A percentile compares a stretch with the other conserved stretches of the same genome.
phyloP scores from a whole-genome alignment of 345 rosid species.

The Kernera saxatilis region DNA sequence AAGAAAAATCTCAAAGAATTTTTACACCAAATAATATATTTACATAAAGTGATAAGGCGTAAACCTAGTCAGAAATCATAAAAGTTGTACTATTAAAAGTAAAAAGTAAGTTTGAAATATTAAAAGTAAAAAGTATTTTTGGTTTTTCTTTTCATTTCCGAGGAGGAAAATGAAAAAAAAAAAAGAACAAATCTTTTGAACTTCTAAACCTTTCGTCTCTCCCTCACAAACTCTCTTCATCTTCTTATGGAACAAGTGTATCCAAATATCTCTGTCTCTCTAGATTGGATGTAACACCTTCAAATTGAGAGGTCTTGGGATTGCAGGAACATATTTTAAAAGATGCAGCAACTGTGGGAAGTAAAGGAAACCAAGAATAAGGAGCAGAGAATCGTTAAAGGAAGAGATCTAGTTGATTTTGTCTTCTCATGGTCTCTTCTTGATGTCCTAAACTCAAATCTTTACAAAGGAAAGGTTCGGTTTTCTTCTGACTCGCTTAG shows the following conservation, averaged over 20 bases:
- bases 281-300: background rate
- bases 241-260: background rate
- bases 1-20: background rate
- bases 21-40: no score
- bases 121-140: background rate
- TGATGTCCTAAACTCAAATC: constrained; percentile 31
- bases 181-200: background rate
- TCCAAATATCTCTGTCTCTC: background rate
- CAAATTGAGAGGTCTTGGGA: background rate
- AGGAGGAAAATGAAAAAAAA: background rate
- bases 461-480: constrained; percentile 34
- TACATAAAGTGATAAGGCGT: no score
- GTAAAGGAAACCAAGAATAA: background rate
- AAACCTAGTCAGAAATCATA: background rate
- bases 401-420: constrained; percentile 21
- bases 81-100: background rate
- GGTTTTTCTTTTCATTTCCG: background rate
- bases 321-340: background rate
- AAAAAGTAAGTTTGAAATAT: no score
- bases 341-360: background rate
- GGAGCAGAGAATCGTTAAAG: background rate
- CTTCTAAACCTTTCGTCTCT: background rate
- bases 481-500: background rate
- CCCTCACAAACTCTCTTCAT: background rate
- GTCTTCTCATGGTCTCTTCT: constrained; percentile 43